These are phyloP conservation scores for Neofusicoccum ribis DNA, from an alignment of 2,329 filamentous ascomycete genomes.

Conservation along the genomic window DNA sequence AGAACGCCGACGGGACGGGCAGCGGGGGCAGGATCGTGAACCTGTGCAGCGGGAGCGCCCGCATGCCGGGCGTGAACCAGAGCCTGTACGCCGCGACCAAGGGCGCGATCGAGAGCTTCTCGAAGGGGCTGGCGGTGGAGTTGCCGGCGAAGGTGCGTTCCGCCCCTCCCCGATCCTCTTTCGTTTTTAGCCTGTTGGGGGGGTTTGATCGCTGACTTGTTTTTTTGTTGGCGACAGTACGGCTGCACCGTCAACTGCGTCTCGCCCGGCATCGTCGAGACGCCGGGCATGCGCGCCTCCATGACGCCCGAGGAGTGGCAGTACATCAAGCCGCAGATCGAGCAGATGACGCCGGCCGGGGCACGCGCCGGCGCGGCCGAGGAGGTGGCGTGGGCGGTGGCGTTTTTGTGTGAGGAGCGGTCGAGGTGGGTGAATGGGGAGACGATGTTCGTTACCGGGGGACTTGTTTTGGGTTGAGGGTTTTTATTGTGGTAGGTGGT, in stretches of 20 bases:
- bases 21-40: conserved; percentile 56
- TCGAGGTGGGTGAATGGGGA: neutral
- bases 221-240: neutral
- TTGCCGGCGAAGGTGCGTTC: conserved; percentile 31
- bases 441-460: neutral
- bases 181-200: neutral
- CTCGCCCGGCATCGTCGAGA: neutral
- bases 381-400: conserved; percentile 11
- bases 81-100: conserved; percentile 59
- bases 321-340: conserved; percentile 5
- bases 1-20: neutral
- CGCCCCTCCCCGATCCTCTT: neutral
- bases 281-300: conserved; percentile 7
- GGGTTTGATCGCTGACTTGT: neutral
- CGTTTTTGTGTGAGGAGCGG: neutral
- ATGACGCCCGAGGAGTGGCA: conserved; percentile 7
- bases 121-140: conserved; percentile 60
- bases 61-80: conserved; percentile 47
- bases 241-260: neutral
- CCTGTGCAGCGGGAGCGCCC: conserved; percentile 56
- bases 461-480: neutral
- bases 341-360: neutral
- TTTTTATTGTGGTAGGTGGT: too few relatives aligned
- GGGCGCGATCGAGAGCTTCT: conserved; percentile 61
- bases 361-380: neutral